Base-by-base conservation (phyloP, 306 rosid species). In the Malus asiatica region DNA sequence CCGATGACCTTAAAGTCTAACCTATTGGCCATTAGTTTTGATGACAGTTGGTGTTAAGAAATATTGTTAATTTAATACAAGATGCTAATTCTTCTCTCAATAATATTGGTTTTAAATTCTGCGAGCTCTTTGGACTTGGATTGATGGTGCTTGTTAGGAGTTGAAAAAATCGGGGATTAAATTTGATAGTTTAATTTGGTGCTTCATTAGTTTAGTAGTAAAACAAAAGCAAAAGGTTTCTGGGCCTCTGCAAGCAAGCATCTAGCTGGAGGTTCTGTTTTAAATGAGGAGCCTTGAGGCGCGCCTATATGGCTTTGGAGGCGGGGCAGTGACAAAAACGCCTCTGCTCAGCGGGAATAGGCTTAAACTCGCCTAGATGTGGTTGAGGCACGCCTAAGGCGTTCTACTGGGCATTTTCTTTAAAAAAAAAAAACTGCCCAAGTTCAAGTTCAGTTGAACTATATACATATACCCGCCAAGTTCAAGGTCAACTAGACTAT, bases 51-150 rank as follows among this genome's bases (percentile, higher is more conserved):
- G 25, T 32, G 22, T 58, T 58, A 3, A 59, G 40, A 25, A 59
- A 11, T 55, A 38, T 23, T 15, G 27, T 25, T 40, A 42, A 40
- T 73, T 40, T 73, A 25, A 58, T 35, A 23, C 57, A 40, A 73
- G 67, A 59, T 73, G 68, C 55, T 53, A 23, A 22, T 15, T 20
- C 44, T 59, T 60, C 42, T 42, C 44, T 60, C 16, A 19, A 27
- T 73, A 42, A 40, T 59, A 59, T 58, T 73, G 68, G 64, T 73
- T 73, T 46, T 38, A 42, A 23, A 16, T 72, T 29, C 76, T 58
- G 14, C 38, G 52, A 57, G 35, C 52, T 38, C 53, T 22, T 3
- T 72, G 66, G 23, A 72, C 14, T 71, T 57, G 3, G 9, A 8
- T 35, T 72, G 27, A 35, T 58, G 76, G 67, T 22, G 76, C 64